Base-by-base conservation (phyloP, 148 eudicot species). In the Camellia sinensis region DNA sequence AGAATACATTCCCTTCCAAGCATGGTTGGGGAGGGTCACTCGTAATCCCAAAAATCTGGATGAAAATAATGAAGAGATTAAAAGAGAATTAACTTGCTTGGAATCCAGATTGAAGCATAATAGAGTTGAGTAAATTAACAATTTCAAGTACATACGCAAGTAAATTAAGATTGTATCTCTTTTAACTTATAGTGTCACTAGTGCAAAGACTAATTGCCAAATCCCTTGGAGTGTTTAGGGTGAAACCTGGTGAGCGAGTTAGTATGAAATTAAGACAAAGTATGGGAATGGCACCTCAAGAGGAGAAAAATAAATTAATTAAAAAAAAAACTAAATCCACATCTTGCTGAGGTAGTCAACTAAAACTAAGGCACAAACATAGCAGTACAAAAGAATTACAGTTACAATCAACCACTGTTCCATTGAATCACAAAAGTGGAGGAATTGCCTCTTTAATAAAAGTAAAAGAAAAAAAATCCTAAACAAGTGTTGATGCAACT, bases 121-220 rank as follows among this genome's bases (percentile, higher is more conserved):
- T 3, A 66, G 70, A 40, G 3, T 66, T 7, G 29, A 66, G 3
- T 6, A 44, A 7, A 70, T 41, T 17, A 29, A 66, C 3, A 22
- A 19, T 29, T 21, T 56, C 18, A 19, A 37, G 22, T 8, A 67
- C 0, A n/a, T 18, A 72, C 17, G 19, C 8, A 54, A 74, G 66
- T n/a, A 64, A 61, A 50, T 60, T 19, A 44, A 70, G 65, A 79
- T 57, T 4, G 15, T 64, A 67, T 72, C 1, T 40, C 7, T 63
- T 48, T 50, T 8, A 54, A 91, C 94, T 91, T 76, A 94, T 97
- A 43, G 98, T 94, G 86, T 94, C 98, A 84, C 98, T 94, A 48
- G 98, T 94, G 61, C 98, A 97, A 74, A 92, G 95, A 88, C 98
- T 94, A 65, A 94, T 86, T 66, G 93, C 98, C 85, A 94, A 89